phyloP scores from a whole-genome alignment of 148 eudicot genomes.

The Euryodendron excelsum region DNA sequence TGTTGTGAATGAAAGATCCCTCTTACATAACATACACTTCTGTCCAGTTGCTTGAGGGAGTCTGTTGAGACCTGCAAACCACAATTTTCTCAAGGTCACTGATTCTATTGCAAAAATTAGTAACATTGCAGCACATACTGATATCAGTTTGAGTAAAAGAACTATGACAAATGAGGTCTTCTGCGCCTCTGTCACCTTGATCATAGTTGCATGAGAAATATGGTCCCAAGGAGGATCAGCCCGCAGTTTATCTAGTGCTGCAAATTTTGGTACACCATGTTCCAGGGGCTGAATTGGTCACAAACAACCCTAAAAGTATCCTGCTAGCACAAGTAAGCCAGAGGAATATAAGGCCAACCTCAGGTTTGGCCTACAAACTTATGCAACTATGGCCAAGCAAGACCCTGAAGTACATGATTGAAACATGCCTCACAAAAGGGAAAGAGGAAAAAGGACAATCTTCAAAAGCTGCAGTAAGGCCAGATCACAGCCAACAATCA shows the following conservation, averaged over 20 bases:
- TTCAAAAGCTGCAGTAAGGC: background rate
- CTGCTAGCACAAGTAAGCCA: background rate
- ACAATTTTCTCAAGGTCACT: constrained; percentile 7
- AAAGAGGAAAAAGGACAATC: background rate
- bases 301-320: background rate
- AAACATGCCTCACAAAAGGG: background rate
- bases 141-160: background rate
- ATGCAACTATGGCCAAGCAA: background rate
- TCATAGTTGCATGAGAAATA: background rate
- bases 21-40: constrained; percentile 60
- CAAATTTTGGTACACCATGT: too few relatives aligned
- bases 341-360: background rate
- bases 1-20: constrained; percentile 60
- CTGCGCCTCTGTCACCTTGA: background rate
- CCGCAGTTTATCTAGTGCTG: too few relatives aligned
- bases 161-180: too few relatives aligned
- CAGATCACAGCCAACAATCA: background rate
- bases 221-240: background rate
- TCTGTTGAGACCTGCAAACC: constrained; percentile 33
- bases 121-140: background rate
- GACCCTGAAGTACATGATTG: background rate
- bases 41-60: constrained; percentile 35
- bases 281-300: too few relatives aligned
- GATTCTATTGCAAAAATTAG: background rate
- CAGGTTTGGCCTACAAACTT: background rate